These are phyloP conservation scores for Mrakia frigida DNA, from an alignment of 768 basidiomycete species.

Conservation along the genomic window DNA sequence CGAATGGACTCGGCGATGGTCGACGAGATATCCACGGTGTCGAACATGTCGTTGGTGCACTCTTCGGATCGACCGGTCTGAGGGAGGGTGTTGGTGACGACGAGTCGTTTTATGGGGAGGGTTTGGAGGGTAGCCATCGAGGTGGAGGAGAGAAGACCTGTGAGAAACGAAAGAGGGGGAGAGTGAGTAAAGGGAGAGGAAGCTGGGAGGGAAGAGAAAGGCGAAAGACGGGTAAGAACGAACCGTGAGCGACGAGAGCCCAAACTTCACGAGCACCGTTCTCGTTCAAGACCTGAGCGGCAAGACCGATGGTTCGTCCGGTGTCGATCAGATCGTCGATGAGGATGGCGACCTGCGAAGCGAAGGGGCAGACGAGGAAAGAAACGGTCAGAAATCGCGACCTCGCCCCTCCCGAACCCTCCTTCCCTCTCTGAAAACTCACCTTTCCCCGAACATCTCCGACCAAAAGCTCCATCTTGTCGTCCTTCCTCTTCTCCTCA, in stretches of 20 bases:
- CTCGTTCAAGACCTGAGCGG: constrained; percentile 79
- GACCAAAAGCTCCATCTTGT: constrained; percentile 58
- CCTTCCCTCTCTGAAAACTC: neutral
- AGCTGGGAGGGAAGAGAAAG: neutral
- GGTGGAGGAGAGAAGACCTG: constrained; percentile 82
- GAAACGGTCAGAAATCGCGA: too few species aligned
- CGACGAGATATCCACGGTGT: constrained; percentile 89
- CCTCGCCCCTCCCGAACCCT: neutral
- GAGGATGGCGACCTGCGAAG: constrained; percentile 73
- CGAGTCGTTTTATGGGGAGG: constrained; percentile 81
- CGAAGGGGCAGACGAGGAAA: too few species aligned
- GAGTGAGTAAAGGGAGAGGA: neutral
- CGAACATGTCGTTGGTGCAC: constrained; percentile 64
- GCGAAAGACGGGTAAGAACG: constrained; percentile 24
- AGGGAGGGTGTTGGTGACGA: constrained; percentile 97
- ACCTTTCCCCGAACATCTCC: constrained; percentile 72
- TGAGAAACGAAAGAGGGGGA: neutral
- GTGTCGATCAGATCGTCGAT: constrained; percentile 92
- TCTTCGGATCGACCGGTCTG: constrained; percentile 67
- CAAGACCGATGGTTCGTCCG: constrained; percentile 87
- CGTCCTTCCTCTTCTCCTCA: constrained; percentile 37
- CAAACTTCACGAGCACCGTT: constrained; percentile 80
- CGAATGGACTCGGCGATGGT: constrained; percentile 95
- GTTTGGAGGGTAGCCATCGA: constrained; percentile 68
- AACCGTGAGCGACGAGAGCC: constrained; percentile 83